A percentile compares a stretch with the other conserved stretches of the same genome.
These are phyloP conservation scores for Cutaneotrichosporon daszewskae DNA, from an alignment of 1,284 basidiomycete species.

Conservation along the genomic window DNA sequence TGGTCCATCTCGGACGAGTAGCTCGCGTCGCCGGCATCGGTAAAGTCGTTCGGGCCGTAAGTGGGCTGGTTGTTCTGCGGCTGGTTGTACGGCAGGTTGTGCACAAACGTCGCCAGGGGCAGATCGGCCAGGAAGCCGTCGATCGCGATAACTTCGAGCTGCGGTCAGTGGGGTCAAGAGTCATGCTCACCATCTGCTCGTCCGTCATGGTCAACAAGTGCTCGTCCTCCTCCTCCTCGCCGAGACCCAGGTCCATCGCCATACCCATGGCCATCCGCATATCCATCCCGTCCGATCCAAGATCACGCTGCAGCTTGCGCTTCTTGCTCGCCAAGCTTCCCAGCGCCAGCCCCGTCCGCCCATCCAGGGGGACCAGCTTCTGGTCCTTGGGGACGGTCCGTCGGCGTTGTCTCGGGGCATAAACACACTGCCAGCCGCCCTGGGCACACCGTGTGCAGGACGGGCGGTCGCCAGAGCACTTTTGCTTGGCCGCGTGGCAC, in stretches of 20 bases:
- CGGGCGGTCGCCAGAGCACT: conserved; percentile 46
- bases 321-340: conserved; percentile 27
- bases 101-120: conserved; percentile 40
- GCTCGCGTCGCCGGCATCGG: conserved; percentile 21
- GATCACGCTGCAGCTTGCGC: conserved; percentile 33
- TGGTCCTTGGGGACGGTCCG: conserved; percentile 44
- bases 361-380: conserved; percentile 23
- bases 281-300: conserved; percentile 32
- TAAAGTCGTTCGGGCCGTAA: conserved; percentile 31
- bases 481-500: conserved; percentile 45
- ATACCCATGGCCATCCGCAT: conserved; percentile 45
- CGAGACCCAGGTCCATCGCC: conserved; percentile 43
- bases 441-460: conserved; percentile 42
- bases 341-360: conserved; percentile 1
- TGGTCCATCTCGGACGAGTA: conserved; percentile 44
- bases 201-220: conserved; percentile 40
- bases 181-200: conserved; percentile 41
- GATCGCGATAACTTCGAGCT: conserved; percentile 45
- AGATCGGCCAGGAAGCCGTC: conserved; percentile 47
- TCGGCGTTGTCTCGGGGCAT: conserved; percentile 44
- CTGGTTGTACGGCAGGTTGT: conserved; percentile 38
- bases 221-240: conserved; percentile 40
- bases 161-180: background rate
- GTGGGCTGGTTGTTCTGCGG: conserved; percentile 14
- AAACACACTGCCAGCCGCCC: conserved; percentile 43